Evolutionary conservation across 148 eudicot genomes (phyloP), one percentile per base, ranked within the genome.

Genomic region (Spergularia bocconei): DNA sequence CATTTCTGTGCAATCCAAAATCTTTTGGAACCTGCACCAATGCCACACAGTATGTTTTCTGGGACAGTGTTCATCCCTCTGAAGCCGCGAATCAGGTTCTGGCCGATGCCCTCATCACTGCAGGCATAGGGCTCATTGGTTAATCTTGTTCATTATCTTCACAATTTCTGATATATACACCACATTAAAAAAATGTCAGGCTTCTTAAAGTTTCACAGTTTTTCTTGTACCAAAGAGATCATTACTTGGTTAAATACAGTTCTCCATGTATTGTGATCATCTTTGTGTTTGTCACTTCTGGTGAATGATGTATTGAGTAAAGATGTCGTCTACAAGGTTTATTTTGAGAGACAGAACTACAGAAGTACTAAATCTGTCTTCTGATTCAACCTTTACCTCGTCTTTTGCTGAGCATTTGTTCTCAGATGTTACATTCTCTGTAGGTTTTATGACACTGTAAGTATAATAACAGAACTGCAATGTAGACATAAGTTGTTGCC

Each of bases 1-100:
- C 80, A 0, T 82, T 95, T 21, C 77, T 95, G 77, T 95, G 99
- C 85, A 95, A 95, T 81, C 87, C 85, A 0, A 82, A 88, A 70
- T 89, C 98, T 0, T 17, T 68, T 1, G 99, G 99, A 52, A 95
- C 99, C 3, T 95, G 99, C 79, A 81, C 73, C 69, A 95, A 95
- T 67, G 98, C 99, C 6, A 78, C 89, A 9, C 83, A 89, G 70
- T 95, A 88, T 69, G 99, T 95, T 67, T 95, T 95, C 20, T 95
- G 99, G 99, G 98, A 95, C 79, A 88, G 92, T 79, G 96, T 95
- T 17, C 98, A 95, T 85, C 98, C 98, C 15, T 86, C 98, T 68
- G 69, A 95, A 84, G 93, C 98, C 25, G 91, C 98, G 54, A 95
- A 95, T 74, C 89, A 86, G 75, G 78, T 92, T 63, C 88, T 95